Percentiles rank a stretch among this genome's conserved stretches.
Evolutionary conservation across 176 grass and related monocot genomes (phyloP).

Genomic region (Phoenix dactylifera): DNA sequence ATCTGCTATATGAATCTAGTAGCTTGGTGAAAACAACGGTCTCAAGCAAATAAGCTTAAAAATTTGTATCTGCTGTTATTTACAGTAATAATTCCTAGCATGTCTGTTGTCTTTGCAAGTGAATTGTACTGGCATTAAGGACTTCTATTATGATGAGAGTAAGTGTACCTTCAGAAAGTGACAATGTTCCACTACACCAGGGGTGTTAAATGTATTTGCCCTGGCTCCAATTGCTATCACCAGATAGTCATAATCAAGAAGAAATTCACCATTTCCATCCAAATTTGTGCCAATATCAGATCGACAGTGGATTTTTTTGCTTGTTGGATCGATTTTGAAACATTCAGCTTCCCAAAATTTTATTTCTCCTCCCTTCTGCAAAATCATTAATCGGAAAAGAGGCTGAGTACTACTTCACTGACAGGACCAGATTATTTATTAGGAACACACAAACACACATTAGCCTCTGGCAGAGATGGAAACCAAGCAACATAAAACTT

Average conservation of each 20-base stretch:
- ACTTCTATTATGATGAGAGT: neutral
- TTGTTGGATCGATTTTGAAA: conserved; percentile 74
- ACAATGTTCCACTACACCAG: conserved; percentile 80
- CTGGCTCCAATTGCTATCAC: conserved; percentile 73
- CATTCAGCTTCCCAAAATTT: conserved; percentile 96
- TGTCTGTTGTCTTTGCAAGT: neutral
- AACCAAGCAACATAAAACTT: neutral
- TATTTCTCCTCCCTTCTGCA: conserved; percentile 69
- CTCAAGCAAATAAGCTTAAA: too few relatives aligned
- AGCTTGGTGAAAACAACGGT: too few relatives aligned
- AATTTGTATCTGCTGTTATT: neutral
- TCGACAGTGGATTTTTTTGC: conserved; percentile 68
- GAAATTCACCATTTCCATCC: conserved; percentile 79
- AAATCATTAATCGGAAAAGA: conserved; percentile 2
- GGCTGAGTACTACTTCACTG: neutral
- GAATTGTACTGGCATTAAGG: neutral
- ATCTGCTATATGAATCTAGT: too few relatives aligned
- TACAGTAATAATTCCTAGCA: neutral
- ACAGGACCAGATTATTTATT: neutral
- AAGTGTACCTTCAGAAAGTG: conserved; percentile 80
- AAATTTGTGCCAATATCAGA: conserved; percentile 64
- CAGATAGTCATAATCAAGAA: conserved; percentile 81
- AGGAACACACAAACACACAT: neutral
- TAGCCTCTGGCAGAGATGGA: neutral
- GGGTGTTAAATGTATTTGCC: conserved; percentile 85